Conservation (phyloP, 306 rosid genomes). For the Hippophae tibetana region DNA sequence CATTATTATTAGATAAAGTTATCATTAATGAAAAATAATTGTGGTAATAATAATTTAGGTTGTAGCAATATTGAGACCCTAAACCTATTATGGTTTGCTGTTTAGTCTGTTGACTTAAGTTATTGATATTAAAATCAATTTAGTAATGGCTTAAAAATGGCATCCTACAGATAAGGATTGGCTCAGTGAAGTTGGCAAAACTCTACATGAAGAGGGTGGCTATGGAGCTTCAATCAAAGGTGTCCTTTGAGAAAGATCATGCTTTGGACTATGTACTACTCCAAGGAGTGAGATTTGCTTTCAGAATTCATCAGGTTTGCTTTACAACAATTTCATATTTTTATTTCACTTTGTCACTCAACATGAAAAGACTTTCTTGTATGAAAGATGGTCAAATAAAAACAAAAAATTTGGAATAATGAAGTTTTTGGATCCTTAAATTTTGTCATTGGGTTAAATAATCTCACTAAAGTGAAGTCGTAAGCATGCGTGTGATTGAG, state of each 20-base stretch:
- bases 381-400: not conserved
- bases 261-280: conserved; percentile 98
- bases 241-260: conserved; percentile 80
- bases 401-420: not conserved
- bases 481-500: too few relatives aligned
- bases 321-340: not conserved
- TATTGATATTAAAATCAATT: too few relatives aligned
- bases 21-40: too few relatives aligned
- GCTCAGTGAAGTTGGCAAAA: conserved; percentile 86
- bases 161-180: conserved; percentile 63
- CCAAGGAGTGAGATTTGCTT: conserved; percentile 99
- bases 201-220: conserved; percentile 90
- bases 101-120: too few relatives aligned
- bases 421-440: too few relatives aligned
- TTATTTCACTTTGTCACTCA: conserved; percentile 4
- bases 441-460: too few relatives aligned
- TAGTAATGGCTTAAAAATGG: too few relatives aligned
- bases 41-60: too few relatives aligned
- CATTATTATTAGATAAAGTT: too few relatives aligned
- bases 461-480: too few relatives aligned
- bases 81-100: too few relatives aligned
- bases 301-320: conserved; percentile 91
- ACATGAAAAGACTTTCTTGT: not conserved
- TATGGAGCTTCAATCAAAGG: conserved; percentile 83
- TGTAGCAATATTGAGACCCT: too few relatives aligned